Conservation (phyloP, 108 stramenopile species). For the Schizochytrium sp. region DNA sequence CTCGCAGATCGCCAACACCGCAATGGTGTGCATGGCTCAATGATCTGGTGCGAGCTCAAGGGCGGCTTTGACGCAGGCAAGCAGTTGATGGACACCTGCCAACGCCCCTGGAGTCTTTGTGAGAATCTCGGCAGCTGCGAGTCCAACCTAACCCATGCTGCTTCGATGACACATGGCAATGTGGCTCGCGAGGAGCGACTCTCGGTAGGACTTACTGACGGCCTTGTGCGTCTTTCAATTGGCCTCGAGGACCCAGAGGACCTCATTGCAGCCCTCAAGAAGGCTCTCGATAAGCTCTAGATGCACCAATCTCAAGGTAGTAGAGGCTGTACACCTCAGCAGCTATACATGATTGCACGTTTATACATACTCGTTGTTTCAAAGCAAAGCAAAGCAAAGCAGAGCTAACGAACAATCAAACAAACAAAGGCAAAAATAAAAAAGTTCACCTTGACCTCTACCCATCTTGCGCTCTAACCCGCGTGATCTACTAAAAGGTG, state of each 20-base stretch:
- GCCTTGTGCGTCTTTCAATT: constrained; percentile 65
- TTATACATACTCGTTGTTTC: background rate
- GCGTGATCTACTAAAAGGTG: too few relatives aligned
- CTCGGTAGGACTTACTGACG: constrained; percentile 86
- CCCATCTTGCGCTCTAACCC: too few relatives aligned
- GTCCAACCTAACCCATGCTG: constrained; percentile 84
- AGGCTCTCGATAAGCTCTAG: constrained; percentile 71
- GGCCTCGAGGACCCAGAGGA: constrained; percentile 62
- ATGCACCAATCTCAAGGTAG: background rate
- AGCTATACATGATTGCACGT: too few relatives aligned
- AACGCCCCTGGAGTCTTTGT: constrained; percentile 85
- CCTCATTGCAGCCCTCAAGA: constrained; percentile 31
- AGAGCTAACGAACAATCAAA: background rate
- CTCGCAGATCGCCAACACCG: constrained; percentile 83
- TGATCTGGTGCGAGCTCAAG: constrained; percentile 87
- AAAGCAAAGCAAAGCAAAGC: background rate
- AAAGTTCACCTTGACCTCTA: too few relatives aligned
- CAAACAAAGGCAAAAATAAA: background rate
- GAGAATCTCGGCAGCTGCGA: constrained; percentile 86
- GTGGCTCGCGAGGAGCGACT: constrained; percentile 82
- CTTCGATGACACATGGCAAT: constrained; percentile 88
- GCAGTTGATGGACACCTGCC: constrained; percentile 83
- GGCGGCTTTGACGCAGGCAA: constrained; percentile 80
- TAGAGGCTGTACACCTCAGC: background rate
- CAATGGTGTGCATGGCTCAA: constrained; percentile 83